These are phyloP conservation scores for Podospora tetraspora DNA, from an alignment of 495 filamentous ascomycete genomes.

Conservation along the genomic window DNA sequence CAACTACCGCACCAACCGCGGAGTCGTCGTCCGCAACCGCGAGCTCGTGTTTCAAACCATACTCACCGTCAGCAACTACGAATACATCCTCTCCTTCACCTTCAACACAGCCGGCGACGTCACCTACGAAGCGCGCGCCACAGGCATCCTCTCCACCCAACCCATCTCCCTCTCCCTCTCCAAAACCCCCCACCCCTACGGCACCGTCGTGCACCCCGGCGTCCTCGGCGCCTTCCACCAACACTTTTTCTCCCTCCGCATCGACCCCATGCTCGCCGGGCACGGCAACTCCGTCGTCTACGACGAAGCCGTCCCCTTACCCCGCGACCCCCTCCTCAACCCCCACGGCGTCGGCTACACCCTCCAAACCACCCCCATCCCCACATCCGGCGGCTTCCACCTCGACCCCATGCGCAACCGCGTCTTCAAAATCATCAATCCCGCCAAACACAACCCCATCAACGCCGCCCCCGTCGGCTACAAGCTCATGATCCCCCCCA, in stretches of 20 bases:
- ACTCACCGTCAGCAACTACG: conserved; percentile 75
- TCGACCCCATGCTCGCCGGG: conserved; percentile 79
- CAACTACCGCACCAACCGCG: conserved; percentile 67
- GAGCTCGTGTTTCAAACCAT: conserved; percentile 75
- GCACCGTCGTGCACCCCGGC: conserved; percentile 81
- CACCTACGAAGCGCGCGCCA: conserved; percentile 75
- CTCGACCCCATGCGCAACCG: conserved; percentile 59
- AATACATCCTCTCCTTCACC: conserved; percentile 78
- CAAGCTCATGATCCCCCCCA: conserved; percentile 67
- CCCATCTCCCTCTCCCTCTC: conserved; percentile 68
- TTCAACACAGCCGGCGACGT: conserved; percentile 83
- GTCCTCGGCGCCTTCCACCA: conserved; percentile 74
- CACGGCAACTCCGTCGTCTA: conserved; percentile 65
- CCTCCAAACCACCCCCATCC: conserved; percentile 55
- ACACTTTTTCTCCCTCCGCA: conserved; percentile 83
- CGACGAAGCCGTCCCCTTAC: conserved; percentile 52
- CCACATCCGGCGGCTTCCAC: conserved; percentile 50
- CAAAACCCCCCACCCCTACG: conserved; percentile 50
- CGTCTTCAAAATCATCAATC: conserved; percentile 76
- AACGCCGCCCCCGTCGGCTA: conserved; percentile 75
- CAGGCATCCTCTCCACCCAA: conserved; percentile 78
- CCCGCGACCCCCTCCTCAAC: conserved; percentile 58
- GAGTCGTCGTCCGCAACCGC: conserved; percentile 60
- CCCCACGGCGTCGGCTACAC: conserved; percentile 76
- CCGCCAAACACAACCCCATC: conserved; percentile 57